phyloP scores from a whole-genome alignment of 2,329 filamentous ascomycete genomes.

The Macrophomina phaseolina region DNA sequence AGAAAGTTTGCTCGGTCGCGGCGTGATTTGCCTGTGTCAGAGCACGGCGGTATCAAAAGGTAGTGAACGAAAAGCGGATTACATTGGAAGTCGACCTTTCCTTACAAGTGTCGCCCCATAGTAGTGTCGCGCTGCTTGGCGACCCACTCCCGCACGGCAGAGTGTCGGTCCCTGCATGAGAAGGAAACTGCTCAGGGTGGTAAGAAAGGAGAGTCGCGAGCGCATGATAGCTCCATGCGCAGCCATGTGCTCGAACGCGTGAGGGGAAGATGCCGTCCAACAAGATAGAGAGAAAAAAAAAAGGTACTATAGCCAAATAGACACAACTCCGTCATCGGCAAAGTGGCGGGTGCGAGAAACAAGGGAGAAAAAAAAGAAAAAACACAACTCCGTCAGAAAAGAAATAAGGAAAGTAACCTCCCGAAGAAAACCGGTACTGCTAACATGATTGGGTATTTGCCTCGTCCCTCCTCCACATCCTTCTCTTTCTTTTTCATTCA shows the following conservation, averaged over 20 bases:
- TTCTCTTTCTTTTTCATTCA: constrained; percentile 19
- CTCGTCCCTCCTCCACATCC: constrained; percentile 22
- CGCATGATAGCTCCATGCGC: constrained; percentile 15
- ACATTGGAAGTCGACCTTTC: constrained; percentile 23
- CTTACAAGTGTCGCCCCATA: constrained; percentile 11
- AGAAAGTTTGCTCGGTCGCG: constrained; percentile 12
- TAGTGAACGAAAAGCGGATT: constrained; percentile 18
- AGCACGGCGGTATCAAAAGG: constrained; percentile 9
- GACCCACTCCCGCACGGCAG: constrained; percentile 19
- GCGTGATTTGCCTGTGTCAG: constrained; percentile 17
- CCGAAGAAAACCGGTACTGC: constrained; percentile 10
- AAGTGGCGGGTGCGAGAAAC: constrained; percentile 21
- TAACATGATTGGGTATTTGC: constrained; percentile 27
- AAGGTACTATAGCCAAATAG: constrained; percentile 26
- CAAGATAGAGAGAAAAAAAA: constrained; percentile 8
- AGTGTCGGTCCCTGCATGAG: constrained; percentile 13
- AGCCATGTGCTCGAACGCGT: constrained; percentile 15
- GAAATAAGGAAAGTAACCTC: constrained; percentile 11
- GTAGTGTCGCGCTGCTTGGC: constrained; percentile 16
- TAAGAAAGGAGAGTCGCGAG: constrained; percentile 18
- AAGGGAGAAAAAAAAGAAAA: not conserved
- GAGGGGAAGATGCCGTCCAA: constrained; percentile 21
- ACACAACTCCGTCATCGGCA: constrained; percentile 25
- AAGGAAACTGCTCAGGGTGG: constrained; percentile 14
- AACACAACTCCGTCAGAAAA: constrained; percentile 15